These are phyloP conservation scores for Fraxinus platypoda DNA, from an alignment of 305 asterid species.

Conservation along the genomic window DNA sequence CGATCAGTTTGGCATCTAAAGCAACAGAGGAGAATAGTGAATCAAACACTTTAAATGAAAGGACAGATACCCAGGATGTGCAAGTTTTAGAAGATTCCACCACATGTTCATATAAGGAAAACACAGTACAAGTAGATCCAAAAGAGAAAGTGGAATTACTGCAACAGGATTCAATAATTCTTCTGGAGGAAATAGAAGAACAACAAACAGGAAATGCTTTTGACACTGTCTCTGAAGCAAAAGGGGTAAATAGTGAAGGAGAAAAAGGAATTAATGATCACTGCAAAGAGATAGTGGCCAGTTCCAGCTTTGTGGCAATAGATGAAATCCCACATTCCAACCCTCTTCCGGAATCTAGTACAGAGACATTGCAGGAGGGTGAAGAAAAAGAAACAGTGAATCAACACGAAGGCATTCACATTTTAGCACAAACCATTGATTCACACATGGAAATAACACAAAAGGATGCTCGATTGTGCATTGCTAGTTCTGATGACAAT, in stretches of 20 bases:
- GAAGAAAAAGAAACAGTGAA: constrained; percentile 25
- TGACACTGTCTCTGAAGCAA: constrained; percentile 22
- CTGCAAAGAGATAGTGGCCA: constrained; percentile 20
- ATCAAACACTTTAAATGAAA: constrained; percentile 17
- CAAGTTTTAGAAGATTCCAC: constrained; percentile 20
- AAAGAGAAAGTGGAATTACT: constrained; percentile 17
- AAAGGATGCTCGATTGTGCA: constrained; percentile 18
- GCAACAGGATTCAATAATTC: constrained; percentile 16
- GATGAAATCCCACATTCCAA: constrained; percentile 20
- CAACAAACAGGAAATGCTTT: constrained; percentile 18
- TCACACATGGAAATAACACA: constrained; percentile 20
- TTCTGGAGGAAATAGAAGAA: constrained; percentile 22
- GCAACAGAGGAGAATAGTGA: constrained; percentile 20
- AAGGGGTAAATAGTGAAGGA: constrained; percentile 15
- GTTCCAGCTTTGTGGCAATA: constrained; percentile 18
- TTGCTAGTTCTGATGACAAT: constrained; percentile 22
- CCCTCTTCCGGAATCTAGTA: constrained; percentile 20
- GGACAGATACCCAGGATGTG: constrained; percentile 23
- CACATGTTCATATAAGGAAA: constrained; percentile 22
- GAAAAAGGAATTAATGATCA: constrained; percentile 19
- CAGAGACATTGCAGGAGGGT: constrained; percentile 23
- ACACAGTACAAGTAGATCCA: constrained; percentile 22
- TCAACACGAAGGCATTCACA: constrained; percentile 26
- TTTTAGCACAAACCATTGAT: constrained; percentile 18
- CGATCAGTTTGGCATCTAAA: constrained; percentile 34